Evolutionary conservation across 345 rosid species (phyloP).

Genomic region (Populus nigra): DNA sequence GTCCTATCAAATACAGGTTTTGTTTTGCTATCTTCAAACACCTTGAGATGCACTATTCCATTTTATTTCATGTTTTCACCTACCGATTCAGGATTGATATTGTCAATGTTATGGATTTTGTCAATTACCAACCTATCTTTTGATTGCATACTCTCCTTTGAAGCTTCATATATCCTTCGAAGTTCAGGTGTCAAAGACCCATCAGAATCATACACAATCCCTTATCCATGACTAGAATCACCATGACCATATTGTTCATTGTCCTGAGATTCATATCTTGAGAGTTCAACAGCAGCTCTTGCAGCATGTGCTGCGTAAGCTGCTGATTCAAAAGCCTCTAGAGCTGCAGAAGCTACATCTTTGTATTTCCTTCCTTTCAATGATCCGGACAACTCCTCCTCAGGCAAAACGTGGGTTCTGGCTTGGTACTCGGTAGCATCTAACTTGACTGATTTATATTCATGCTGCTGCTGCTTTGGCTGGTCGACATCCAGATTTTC

Average conservation of each 20-base stretch:
- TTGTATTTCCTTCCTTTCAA: conserved; percentile 45
- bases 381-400: conserved; percentile 38
- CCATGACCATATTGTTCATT: conserved; percentile 37
- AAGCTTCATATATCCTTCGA: background rate
- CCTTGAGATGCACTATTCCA: conserved; percentile 19
- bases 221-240: conserved; percentile 12
- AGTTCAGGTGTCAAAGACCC: conserved; percentile 5
- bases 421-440: conserved; percentile 11
- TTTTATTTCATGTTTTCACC: conserved; percentile 7
- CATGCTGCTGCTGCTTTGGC: conserved; percentile 1
- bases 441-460: conserved; percentile 9
- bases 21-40: conserved; percentile 26
- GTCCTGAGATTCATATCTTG: conserved; percentile 43
- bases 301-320: conserved; percentile 89
- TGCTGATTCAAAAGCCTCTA: conserved; percentile 85
- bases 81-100: conserved; percentile 7
- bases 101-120: conserved; percentile 8
- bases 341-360: conserved; percentile 94
- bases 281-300: conserved; percentile 89
- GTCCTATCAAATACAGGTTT: conserved; percentile 15
- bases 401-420: background rate
- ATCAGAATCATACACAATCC: conserved; percentile 3
- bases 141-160: background rate
- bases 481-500: conserved; percentile 12
- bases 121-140: conserved; percentile 3